Conservation (phyloP, 2,329 filamentous ascomycete species). For the Penicillium polonicum region DNA sequence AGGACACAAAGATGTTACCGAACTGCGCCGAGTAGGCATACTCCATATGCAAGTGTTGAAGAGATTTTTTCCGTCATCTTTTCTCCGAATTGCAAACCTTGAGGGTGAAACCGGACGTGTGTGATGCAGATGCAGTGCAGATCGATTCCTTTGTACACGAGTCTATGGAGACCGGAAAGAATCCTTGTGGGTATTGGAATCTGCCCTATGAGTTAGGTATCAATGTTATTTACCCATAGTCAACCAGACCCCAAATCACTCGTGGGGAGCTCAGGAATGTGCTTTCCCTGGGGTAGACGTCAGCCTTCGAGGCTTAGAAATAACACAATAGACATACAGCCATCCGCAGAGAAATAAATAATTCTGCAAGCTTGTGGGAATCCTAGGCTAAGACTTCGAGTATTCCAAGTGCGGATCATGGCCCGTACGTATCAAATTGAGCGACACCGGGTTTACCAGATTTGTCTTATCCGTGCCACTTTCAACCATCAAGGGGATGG, state of each 20-base stretch:
- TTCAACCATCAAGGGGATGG: constrained; percentile 17
- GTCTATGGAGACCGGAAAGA: constrained; percentile 8
- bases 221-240: background rate
- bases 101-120: constrained; percentile 2
- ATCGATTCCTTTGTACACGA: constrained; percentile 20
- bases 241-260: background rate
- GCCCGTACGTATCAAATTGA: constrained; percentile 8
- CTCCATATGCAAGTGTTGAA: background rate
- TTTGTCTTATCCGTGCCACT: constrained; percentile 18
- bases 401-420: constrained; percentile 6
- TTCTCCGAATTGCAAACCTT: background rate
- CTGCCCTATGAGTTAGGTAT: constrained; percentile 9
- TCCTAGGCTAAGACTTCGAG: background rate
- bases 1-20: background rate
- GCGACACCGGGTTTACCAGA: constrained; percentile 13
- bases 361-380: background rate
- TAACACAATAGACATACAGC: background rate
- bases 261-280: background rate
- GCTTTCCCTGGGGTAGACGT: background rate
- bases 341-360: background rate
- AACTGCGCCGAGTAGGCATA: background rate
- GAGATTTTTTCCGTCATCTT: background rate
- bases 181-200: constrained; percentile 13
- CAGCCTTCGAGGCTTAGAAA: constrained; percentile 5
- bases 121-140: constrained; percentile 14